phyloP scores from a whole-genome alignment of 306 rosid species.

The Delonix regia region DNA sequence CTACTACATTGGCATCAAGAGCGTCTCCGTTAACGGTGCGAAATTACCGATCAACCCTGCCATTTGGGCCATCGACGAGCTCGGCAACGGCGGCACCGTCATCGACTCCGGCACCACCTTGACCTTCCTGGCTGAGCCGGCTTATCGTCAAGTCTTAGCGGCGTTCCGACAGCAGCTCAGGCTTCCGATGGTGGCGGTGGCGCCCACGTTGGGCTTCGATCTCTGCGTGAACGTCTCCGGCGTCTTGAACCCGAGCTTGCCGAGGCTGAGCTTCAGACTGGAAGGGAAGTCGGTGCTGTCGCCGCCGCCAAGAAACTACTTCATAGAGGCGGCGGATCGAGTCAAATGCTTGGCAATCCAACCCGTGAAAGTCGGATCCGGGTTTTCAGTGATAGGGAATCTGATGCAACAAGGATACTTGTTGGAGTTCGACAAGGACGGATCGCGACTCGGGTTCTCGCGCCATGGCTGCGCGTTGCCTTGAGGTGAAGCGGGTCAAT shows the following conservation, averaged over 20 bases:
- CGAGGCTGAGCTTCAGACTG: conserved; percentile 55
- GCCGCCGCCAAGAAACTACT: conserved; percentile 73
- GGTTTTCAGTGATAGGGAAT: conserved; percentile 78
- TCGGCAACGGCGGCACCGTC: conserved; percentile 78
- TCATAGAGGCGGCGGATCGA: conserved; percentile 55
- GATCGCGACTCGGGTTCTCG: conserved; percentile 70
- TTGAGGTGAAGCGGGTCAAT: conserved; percentile 29
- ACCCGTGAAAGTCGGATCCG: conserved; percentile 54
- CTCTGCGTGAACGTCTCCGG: conserved; percentile 68
- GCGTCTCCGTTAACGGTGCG: conserved; percentile 46
- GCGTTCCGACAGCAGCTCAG: conserved; percentile 47
- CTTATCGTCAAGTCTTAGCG: conserved; percentile 52
- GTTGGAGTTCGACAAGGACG: conserved; percentile 70
- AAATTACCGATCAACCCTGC: conserved; percentile 53
- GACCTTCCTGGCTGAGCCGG: conserved; percentile 52
- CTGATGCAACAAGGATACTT: conserved; percentile 85
- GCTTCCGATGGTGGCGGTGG: conserved; percentile 26
- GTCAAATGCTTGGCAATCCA: conserved; percentile 69
- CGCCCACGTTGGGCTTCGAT: conserved; percentile 52
- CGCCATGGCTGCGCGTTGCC: conserved; percentile 74
- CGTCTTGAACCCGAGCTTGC: conserved; percentile 43
- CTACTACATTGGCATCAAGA: conserved; percentile 58
- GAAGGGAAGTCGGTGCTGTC: conserved; percentile 49
- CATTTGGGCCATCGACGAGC: conserved; percentile 55
- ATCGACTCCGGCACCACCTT: conserved; percentile 82